Base-by-base conservation (phyloP, 2,329 filamentous ascomycete species). In the Apiospora saccharicola region DNA sequence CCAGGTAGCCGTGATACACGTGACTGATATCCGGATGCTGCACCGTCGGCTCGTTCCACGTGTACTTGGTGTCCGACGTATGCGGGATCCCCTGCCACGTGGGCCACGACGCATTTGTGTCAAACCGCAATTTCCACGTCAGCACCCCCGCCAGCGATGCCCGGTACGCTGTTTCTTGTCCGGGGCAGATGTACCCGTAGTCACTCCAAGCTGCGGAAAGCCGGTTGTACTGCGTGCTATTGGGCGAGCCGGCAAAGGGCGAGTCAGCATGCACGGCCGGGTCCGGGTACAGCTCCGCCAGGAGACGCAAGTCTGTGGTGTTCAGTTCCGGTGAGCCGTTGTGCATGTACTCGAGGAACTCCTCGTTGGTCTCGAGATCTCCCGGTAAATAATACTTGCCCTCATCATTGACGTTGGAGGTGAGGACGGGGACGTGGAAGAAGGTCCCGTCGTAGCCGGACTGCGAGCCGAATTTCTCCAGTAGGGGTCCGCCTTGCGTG, bases 381-480 rank as follows among this genome's bases (percentile, higher is more conserved):
- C 79, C 80, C 10, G 78, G 79, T 0, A 80, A 73, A 51, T 80
- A 80, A 67, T 73, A 80, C 44, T 82, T 83, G 46, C 76, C 82
- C 72, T 84, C 82, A 19, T 84, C 75, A 24, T 76, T 83, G 74
- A 74, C 82, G 71, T 72, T 80, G 24, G 75, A 86, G 34, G 78
- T 85, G n/a, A 84, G 80, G 0, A 78, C 78, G 0, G 82, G 82
- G 0, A 84, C 77, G 24, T 79, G 79, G 72, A 80, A 80, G 72
- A 84, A 84, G 1, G 79, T 82, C 4, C 77, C 80, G 8, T 84
- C 81, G n/a, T 79, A 79, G 67, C 77, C 82, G 73, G 76, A 83
- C 73, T 75, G 81, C 0, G 85, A 86, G 24, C 85, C 86, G 6
- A 82, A 80, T 71, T 86, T 86, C 74, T 87, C 85, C 4, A 87